Percentiles rank a stretch among this genome's conserved stretches.
Conservation (phyloP, 2,329 filamentous ascomycete species). For the Colletotrichum sp. region DNA sequence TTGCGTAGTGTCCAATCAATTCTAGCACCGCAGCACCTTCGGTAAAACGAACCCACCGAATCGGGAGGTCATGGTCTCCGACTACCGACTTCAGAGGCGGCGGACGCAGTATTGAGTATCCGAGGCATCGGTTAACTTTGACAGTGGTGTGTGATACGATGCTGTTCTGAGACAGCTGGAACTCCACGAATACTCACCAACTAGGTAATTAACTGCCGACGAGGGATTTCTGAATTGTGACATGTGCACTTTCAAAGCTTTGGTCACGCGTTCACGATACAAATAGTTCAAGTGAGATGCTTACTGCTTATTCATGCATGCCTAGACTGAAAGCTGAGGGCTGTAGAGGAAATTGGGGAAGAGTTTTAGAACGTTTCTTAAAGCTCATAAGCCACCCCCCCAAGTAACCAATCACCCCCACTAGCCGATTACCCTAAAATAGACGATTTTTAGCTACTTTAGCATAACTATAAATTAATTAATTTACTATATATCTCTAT, state of each 20-base stretch:
- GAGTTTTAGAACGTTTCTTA: background rate
- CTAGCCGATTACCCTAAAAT: too few species aligned
- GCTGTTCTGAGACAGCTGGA: background rate
- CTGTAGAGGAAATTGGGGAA: background rate
- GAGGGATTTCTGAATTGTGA: rapidly evolving
- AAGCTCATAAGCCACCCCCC: too few species aligned
- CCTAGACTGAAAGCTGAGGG: background rate
- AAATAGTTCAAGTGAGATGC: too few species aligned
- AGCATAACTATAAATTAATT: too few species aligned
- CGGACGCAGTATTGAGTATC: background rate
- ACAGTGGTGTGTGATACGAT: background rate
- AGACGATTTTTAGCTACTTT: too few species aligned
- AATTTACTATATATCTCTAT: too few species aligned
- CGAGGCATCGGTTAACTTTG: background rate
- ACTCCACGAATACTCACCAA: background rate
- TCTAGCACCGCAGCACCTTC: background rate
- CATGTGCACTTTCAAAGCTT: background rate
- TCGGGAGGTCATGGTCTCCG: background rate
- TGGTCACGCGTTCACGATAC: background rate
- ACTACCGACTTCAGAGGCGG: background rate
- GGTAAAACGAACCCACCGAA: background rate
- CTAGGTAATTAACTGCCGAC: background rate
- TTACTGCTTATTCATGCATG: background rate
- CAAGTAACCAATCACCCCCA: too few species aligned
- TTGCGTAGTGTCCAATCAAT: background rate